A percentile compares a stretch with the other conserved stretches of the same genome.
These are phyloP conservation scores for Nakazawaea wyomingensis DNA, from an alignment of 805 yeast species.

Conservation along the genomic window DNA sequence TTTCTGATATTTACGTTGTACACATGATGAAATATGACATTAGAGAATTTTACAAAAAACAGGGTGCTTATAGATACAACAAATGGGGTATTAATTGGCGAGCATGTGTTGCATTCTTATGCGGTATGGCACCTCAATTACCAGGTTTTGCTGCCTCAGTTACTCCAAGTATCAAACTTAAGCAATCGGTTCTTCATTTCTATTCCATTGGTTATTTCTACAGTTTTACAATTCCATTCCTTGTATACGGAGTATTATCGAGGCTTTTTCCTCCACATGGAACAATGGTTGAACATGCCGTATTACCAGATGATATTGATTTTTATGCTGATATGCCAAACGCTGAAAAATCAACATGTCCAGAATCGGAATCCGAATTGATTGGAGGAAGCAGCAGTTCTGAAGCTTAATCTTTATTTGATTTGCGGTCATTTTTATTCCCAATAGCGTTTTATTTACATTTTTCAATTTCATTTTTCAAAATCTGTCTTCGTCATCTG, in stretches of 20 bases:
- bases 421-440: neutral
- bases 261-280: slow-evolving; percentile 20
- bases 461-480: neutral
- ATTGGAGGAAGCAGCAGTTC: neutral
- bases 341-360: neutral
- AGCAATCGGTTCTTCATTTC: slow-evolving; percentile 21
- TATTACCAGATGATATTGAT: slow-evolving; percentile 5
- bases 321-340: slow-evolving; percentile 5
- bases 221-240: slow-evolving; percentile 24
- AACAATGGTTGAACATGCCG: slow-evolving; percentile 7
- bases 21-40: slow-evolving; percentile 65
- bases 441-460: neutral
- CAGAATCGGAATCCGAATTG: neutral
- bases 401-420: neutral
- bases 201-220: slow-evolving; percentile 27
- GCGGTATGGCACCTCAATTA: slow-evolving; percentile 78
- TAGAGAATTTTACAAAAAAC: slow-evolving; percentile 48
- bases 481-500: too few relatives aligned
- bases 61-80: slow-evolving; percentile 54
- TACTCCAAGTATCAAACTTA: slow-evolving; percentile 20
- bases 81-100: slow-evolving; percentile 74
- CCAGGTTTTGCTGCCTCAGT: slow-evolving; percentile 62
- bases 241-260: slow-evolving; percentile 21
- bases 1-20: slow-evolving; percentile 63
- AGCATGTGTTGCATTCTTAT: slow-evolving; percentile 72